phyloP scores from a whole-genome alignment of 768 basidiomycete species.

The Boletus rubropictus region DNA sequence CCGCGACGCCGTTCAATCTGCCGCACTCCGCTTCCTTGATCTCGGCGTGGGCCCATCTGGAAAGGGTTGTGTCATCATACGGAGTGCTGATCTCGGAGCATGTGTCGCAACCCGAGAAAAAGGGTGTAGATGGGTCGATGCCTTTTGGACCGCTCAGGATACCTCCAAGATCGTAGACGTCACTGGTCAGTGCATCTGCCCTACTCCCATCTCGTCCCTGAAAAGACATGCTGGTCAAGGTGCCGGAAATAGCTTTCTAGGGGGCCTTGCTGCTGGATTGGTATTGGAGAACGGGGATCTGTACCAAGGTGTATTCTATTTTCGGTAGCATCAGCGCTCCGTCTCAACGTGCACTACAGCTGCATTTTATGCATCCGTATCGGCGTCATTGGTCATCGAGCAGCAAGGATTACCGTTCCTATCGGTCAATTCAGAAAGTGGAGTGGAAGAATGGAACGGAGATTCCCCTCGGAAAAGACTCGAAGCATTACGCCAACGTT shows the following conservation, averaged over 20 bases:
- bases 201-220: conserved; percentile 1
- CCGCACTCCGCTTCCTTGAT: conserved; percentile 56
- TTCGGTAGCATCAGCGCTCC: conserved; percentile 2
- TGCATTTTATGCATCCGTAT: conserved; percentile 66
- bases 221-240: conserved; percentile 38
- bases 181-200: conserved; percentile 48
- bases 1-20: conserved; percentile 54
- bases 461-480: conserved; percentile 58
- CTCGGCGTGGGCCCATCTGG: conserved; percentile 49
- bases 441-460: conserved; percentile 59
- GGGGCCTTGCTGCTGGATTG: conserved; percentile 76
- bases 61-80: conserved; percentile 62
- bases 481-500: conserved; percentile 43
- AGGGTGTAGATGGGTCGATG: conserved; percentile 59
- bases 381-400: conserved; percentile 79
- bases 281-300: conserved; percentile 49
- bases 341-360: conserved; percentile 39
- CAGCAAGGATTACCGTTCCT: conserved; percentile 69
- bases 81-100: conserved; percentile 68
- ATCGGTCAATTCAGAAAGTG: conserved; percentile 23
- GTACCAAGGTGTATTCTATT: conserved; percentile 49
- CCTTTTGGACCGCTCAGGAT: conserved; percentile 59
- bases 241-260: conserved; percentile 87
- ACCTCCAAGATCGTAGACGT: conserved; percentile 63
- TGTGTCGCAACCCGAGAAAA: conserved; percentile 46